These are phyloP conservation scores for Coniochaeta prunicola DNA, from an alignment of 2,329 filamentous ascomycete genomes.

Conservation along the genomic window DNA sequence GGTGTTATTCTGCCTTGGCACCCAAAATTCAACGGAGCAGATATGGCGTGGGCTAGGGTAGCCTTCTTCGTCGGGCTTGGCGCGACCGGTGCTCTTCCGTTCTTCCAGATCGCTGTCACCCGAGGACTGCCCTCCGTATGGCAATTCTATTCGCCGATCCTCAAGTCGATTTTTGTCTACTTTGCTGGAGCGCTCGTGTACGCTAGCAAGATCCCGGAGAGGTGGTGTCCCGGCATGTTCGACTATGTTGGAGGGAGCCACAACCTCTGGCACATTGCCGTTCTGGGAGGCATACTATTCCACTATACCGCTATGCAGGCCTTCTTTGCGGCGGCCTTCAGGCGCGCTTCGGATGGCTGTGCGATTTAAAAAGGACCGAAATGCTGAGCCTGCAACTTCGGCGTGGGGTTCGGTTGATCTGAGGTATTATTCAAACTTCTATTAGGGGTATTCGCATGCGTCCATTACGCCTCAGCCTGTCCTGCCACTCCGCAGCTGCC, in stretches of 20 bases:
- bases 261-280: slow-evolving; percentile 95
- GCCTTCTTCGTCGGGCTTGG: slow-evolving; percentile 85
- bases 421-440: slow-evolving; percentile 1
- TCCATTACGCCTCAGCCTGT: neutral
- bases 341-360: slow-evolving; percentile 55
- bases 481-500: neutral
- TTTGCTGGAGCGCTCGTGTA: slow-evolving; percentile 79
- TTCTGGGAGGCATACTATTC: slow-evolving; percentile 92
- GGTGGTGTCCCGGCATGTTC: slow-evolving; percentile 87
- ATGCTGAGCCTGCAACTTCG: neutral
- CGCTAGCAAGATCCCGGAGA: slow-evolving; percentile 84
- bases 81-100: slow-evolving; percentile 80
- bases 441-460: neutral
- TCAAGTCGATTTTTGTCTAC: slow-evolving; percentile 83
- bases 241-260: slow-evolving; percentile 94
- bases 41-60: slow-evolving; percentile 91
- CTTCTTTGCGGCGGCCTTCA: slow-evolving; percentile 77
- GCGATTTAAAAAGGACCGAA: slow-evolving; percentile 36
- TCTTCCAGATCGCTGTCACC: slow-evolving; percentile 73
- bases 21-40: slow-evolving; percentile 82
- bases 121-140: slow-evolving; percentile 75
- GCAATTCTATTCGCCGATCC: slow-evolving; percentile 81
- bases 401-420: neutral
- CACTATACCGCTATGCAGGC: slow-evolving; percentile 95
- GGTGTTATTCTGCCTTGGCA: slow-evolving; percentile 95